Conservation (phyloP, 176 grass and related monocot genomes). For the Luzula sylvatica region DNA sequence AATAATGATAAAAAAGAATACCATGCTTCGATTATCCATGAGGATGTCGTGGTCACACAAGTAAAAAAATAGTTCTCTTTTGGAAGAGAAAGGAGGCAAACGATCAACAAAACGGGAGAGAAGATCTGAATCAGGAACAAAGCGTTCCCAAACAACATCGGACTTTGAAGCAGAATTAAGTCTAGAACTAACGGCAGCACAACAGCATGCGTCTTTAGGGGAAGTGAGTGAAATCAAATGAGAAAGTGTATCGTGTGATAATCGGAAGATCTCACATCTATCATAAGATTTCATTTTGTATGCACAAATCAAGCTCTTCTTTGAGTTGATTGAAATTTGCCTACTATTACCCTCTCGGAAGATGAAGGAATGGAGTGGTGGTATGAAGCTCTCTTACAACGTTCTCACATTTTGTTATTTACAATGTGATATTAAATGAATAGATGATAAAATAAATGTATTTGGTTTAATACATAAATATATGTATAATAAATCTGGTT, state of each 20-base stretch:
- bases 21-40: slow-evolving; percentile 1
- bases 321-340: no score
- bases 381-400: no score
- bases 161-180: background rate
- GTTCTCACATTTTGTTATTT: no score
- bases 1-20: background rate
- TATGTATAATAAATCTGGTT: no score
- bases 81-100: background rate
- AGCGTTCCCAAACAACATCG: background rate
- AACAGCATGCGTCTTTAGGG: slow-evolving; percentile 1
- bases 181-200: background rate
- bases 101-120: background rate
- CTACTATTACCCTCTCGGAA: no score
- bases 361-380: no score
- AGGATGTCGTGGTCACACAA: background rate
- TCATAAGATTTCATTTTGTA: slow-evolving; percentile 1
- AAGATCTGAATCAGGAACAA: background rate
- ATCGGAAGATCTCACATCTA: slow-evolving; percentile 2
- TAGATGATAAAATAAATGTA: no score
- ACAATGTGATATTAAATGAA: no score
- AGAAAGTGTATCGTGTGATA: background rate
- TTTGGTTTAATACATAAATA: no score
- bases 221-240: slow-evolving; percentile 2
- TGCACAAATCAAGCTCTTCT: background rate
- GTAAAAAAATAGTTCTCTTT: background rate